A percentile compares a stretch with the other conserved stretches of the same genome.
Conservation (phyloP, 2,329 filamentous ascomycete species). For the Esteya vermicola region DNA sequence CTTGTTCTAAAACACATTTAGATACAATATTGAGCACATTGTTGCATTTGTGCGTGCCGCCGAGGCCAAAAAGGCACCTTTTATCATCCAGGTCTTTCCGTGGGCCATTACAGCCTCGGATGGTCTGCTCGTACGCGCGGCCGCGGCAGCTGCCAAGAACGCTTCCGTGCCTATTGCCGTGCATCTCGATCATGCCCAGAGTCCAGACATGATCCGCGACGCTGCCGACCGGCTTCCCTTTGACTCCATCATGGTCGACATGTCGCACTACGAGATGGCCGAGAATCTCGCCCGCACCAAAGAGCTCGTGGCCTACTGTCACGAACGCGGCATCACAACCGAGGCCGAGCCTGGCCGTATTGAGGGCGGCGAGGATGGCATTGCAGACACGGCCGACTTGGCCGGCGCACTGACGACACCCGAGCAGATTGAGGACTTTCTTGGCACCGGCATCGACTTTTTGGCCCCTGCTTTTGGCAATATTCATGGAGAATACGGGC, state of each 20-base stretch:
- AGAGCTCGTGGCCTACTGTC: constrained; percentile 48
- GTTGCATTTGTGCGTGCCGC: constrained; percentile 33
- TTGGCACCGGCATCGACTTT: constrained; percentile 52
- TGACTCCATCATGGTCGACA: constrained; percentile 61
- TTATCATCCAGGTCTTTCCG: constrained; percentile 59
- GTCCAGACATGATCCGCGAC: constrained; percentile 36
- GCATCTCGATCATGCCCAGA: constrained; percentile 50
- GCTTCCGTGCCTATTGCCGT: constrained; percentile 40
- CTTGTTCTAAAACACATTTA: not conserved
- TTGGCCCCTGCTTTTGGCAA: constrained; percentile 55
- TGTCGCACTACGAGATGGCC: constrained; percentile 57
- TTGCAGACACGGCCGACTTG: constrained; percentile 46
- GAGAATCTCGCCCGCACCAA: constrained; percentile 53
- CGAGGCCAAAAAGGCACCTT: constrained; percentile 39
- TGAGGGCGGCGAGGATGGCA: constrained; percentile 51
- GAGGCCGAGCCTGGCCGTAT: constrained; percentile 61
- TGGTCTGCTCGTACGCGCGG: constrained; percentile 33
- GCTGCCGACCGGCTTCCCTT: constrained; percentile 41
- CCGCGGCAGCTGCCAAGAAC: constrained; percentile 32
- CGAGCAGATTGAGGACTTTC: constrained; percentile 47
- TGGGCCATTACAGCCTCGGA: constrained; percentile 51
- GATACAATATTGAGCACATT: constrained; percentile 53
- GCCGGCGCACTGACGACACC: constrained; percentile 48
- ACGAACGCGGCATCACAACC: constrained; percentile 50
- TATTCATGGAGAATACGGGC: constrained; percentile 35